Conservation (phyloP, 257 asterid genomes). For the Leonotis leonurus region DNA sequence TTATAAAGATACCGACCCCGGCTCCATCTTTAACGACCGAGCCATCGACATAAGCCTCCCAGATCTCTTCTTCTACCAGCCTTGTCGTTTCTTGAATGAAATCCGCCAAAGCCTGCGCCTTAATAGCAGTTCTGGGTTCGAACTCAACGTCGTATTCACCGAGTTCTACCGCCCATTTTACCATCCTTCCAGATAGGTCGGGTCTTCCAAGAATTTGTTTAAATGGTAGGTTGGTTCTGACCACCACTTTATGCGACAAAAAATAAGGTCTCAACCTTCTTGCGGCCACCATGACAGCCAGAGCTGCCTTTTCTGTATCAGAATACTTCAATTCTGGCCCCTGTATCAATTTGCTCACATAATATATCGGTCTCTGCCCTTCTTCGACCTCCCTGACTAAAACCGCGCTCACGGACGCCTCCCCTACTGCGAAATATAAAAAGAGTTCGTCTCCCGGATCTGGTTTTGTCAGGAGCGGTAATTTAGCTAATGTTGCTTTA, state of each 20-base stretch:
- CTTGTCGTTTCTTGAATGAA: not conserved
- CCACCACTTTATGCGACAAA: not conserved
- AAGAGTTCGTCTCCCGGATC: not conserved
- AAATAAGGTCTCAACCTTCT: not conserved
- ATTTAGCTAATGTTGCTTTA: not conserved
- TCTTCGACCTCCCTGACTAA: not conserved
- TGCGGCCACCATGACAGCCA: not conserved
- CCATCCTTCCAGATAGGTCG: not conserved
- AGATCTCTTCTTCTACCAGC: no score
- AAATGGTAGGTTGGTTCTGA: not conserved
- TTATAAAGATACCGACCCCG: not conserved
- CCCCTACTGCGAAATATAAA: not conserved
- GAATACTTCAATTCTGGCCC: not conserved
- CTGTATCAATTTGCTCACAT: not conserved
- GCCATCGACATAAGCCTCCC: not conserved
- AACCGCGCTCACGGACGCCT: not conserved
- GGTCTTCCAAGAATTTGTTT: not conserved
- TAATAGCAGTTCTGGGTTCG: not conserved
- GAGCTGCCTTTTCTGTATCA: not conserved
- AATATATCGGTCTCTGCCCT: not conserved
- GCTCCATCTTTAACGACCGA: not conserved
- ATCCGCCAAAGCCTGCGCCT: not conserved
- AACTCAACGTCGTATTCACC: not conserved
- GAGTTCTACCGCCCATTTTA: not conserved
- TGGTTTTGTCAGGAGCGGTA: not conserved